phyloP scores from a whole-genome alignment of 2,329 filamentous ascomycete genomes.

The Emydomyces testavorans region DNA sequence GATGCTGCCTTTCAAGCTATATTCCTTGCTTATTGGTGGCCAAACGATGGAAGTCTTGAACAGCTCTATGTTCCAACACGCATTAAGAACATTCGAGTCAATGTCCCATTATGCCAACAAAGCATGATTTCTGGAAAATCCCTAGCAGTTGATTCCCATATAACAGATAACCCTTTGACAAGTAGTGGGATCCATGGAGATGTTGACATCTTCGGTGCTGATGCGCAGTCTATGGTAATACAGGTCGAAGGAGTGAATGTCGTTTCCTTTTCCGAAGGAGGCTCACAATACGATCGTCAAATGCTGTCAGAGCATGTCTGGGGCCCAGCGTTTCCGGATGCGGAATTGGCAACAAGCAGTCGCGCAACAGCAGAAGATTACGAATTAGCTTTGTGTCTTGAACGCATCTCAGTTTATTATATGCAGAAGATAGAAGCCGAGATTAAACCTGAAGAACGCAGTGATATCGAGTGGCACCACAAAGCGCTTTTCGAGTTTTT shows the following conservation, averaged over 20 bases:
- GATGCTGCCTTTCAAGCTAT: conserved; percentile 24
- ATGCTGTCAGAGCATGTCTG: background rate
- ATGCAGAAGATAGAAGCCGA: background rate
- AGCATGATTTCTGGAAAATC: conserved; percentile 17
- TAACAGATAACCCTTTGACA: background rate
- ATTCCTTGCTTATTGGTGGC: conserved; percentile 19
- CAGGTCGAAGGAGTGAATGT: conserved; percentile 6
- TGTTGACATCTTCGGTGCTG: background rate
- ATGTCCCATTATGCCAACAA: conserved; percentile 27
- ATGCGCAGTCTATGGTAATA: background rate
- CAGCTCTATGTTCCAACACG: conserved; percentile 16
- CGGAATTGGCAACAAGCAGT: background rate
- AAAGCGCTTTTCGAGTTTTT: background rate
- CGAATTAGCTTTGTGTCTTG: background rate
- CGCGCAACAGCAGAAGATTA: background rate
- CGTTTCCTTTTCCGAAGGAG: background rate
- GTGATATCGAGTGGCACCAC: background rate
- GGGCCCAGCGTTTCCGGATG: background rate
- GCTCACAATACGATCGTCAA: background rate
- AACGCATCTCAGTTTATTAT: conserved; percentile 12
- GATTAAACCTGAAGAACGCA: background rate
- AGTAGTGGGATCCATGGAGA: background rate
- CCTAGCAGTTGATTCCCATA: background rate
- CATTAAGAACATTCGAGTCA: conserved; percentile 12
- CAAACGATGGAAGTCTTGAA: conserved; percentile 17